These are phyloP conservation scores for Aspergillus cavernicola DNA, from an alignment of 495 filamentous ascomycete species.

Conservation along the genomic window DNA sequence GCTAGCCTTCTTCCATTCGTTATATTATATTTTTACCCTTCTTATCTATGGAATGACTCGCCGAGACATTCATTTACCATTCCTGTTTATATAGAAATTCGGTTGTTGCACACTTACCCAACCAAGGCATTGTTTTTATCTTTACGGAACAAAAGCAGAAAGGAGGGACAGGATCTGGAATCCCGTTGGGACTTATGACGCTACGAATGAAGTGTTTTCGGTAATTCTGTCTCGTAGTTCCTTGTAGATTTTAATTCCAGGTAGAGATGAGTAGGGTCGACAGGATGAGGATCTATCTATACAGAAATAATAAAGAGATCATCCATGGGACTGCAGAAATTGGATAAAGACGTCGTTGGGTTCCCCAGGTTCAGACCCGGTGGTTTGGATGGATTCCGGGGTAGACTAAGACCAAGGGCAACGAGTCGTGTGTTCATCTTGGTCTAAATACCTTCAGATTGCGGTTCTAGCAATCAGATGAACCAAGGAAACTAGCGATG, in stretches of 20 bases:
- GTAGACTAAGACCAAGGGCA: neutral
- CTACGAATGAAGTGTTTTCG: slow-evolving; percentile 13
- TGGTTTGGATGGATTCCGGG: slow-evolving; percentile 1
- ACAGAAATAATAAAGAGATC: too few species aligned
- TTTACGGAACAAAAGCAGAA: slow-evolving; percentile 5
- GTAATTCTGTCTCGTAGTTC: slow-evolving; percentile 5
- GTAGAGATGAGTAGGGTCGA: too few species aligned
- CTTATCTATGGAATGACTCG: neutral
- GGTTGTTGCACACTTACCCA: slow-evolving; percentile 6
- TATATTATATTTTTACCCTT: slow-evolving; percentile 3
- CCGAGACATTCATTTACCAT: slow-evolving; percentile 5
- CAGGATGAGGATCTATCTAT: too few species aligned
- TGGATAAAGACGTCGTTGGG: neutral
- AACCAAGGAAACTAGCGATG: neutral
- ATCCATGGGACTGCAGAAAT: neutral
- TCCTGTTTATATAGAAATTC: slow-evolving; percentile 17
- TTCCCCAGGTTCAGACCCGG: neutral
- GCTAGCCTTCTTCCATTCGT: slow-evolving; percentile 10
- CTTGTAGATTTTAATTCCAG: too few species aligned
- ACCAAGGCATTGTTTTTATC: slow-evolving; percentile 5
- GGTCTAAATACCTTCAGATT: neutral
- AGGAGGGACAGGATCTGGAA: slow-evolving; percentile 11
- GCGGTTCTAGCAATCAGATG: neutral
- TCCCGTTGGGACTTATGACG: slow-evolving; percentile 13
- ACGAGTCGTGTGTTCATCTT: slow-evolving; percentile 3